Evolutionary conservation across 2,329 filamentous ascomycete genomes (phyloP), one percentile per base, ranked within the genome.

Genomic region (Davidsoniella virescens): DNA sequence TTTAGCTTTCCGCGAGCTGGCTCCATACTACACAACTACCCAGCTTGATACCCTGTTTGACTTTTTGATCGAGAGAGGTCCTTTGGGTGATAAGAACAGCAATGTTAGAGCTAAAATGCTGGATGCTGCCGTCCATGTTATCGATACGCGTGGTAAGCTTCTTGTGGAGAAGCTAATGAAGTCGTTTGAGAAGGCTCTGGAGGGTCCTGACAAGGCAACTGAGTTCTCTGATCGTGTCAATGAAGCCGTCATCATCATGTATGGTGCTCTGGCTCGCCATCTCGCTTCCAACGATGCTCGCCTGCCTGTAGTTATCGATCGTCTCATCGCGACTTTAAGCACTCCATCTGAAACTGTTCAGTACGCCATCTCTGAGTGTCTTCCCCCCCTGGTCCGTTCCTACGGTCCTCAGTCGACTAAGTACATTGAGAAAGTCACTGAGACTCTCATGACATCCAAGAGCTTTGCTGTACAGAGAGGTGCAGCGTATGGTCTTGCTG

Each of bases 341-440:
- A 96, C 90, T 10, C 92, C 92, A 25, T 96, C 92, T 0, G 92
- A 98, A 64, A 88, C 86, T 14, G 92, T 98, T 1, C 92, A 98
- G 64, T 95, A 92, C 62, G 92, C 92, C 44, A 88, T 96, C 52
- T 87, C 93, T 3, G 86, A 92, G 60, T 98, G 92, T 59, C 70
- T 98, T 18, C 90, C 92, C 12, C 88, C 92, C 1, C 72, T 98
- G n/a, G 79, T 98, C 29, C 80, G 78, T 52, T 82, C 86, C 2
- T 55, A 54, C 38, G 90, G 84, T 44, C 78, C 88, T 54, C 84
- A 90, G 59, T 80, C 84, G 2, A 76, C 80, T 33, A 78, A 80
- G 45, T 96, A 95, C 61, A 77, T 94, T 50, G 75, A 87, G 51
- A 74, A 86, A 56, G 74, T 95, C 59, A 70, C 92, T 54, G 82